phyloP scores from a whole-genome alignment of 75 land plant genomes.

The Gnetum montanum region DNA sequence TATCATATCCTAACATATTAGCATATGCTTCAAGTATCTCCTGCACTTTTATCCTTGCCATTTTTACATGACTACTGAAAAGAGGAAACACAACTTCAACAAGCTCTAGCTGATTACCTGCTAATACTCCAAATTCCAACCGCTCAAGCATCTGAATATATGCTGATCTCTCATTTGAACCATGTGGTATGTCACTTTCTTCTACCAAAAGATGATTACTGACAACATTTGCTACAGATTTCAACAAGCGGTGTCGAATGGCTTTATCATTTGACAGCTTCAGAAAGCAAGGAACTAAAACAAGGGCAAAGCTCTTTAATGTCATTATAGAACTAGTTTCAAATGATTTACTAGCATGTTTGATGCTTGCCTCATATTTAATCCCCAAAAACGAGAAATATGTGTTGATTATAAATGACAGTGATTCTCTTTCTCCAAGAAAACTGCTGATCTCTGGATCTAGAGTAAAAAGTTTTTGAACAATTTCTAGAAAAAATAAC shows the following conservation, averaged over 20 bases:
- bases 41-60: conserved; percentile 10
- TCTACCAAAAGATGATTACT: conserved; percentile 26
- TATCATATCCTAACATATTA: conserved; percentile 11
- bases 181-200: conserved; percentile 28
- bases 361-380: background rate
- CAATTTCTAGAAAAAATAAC: conserved; percentile 27
- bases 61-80: conserved; percentile 19
- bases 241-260: conserved; percentile 1
- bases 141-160: conserved; percentile 19
- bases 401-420: conserved; percentile 19
- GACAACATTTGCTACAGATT: conserved; percentile 17
- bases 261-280: conserved; percentile 2
- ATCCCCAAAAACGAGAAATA: conserved; percentile 12
- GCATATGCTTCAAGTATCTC: conserved; percentile 20
- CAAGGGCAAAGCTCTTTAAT: conserved; percentile 20
- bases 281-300: conserved; percentile 22
- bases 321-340: conserved; percentile 12
- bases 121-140: conserved; percentile 15
- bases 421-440: conserved; percentile 12
- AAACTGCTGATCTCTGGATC: conserved; percentile 18
- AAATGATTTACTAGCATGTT: conserved; percentile 4
- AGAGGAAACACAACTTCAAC: conserved; percentile 41
- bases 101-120: conserved; percentile 14
- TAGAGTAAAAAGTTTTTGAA: conserved; percentile 25
- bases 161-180: conserved; percentile 26